These are phyloP conservation scores for Rhizophagus prolifer DNA, from an alignment of 192 early-diverging fungal genomes.

Conservation along the genomic window DNA sequence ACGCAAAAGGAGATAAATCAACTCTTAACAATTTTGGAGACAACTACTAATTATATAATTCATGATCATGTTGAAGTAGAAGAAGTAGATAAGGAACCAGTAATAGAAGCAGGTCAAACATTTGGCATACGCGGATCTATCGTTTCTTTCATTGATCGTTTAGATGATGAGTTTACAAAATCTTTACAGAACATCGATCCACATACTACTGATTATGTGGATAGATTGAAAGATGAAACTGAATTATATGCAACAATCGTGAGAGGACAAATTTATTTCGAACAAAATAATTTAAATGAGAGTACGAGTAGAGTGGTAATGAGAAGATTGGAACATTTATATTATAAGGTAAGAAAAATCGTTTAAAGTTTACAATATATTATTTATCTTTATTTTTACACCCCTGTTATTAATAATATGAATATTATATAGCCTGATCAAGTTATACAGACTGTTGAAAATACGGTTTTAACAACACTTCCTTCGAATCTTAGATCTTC, in stretches of 20 bases:
- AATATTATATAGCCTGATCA: constrained; percentile 67
- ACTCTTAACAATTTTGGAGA: constrained; percentile 78
- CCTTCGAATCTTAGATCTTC: constrained; percentile 45
- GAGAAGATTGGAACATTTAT: constrained; percentile 91
- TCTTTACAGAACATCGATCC: constrained; percentile 96
- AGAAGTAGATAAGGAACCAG: constrained; percentile 60
- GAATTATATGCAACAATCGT: constrained; percentile 84
- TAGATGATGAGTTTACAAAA: constrained; percentile 97
- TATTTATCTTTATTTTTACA: neutral
- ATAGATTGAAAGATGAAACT: constrained; percentile 88
- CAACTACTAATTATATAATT: constrained; percentile 67
- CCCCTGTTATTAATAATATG: neutral
- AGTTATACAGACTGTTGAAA: constrained; percentile 77
- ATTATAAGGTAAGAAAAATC: constrained; percentile 77
- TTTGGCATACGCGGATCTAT: constrained; percentile 81
- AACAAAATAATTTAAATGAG: constrained; percentile 57
- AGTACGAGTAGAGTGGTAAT: constrained; percentile 73
- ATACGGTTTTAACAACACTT: constrained; percentile 47
- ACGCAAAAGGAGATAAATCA: constrained; percentile 70
- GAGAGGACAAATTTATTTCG: constrained; percentile 86
- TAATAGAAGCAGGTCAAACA: constrained; percentile 50
- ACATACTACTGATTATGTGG: constrained; percentile 94
- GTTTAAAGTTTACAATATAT: neutral
- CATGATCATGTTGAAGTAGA: constrained; percentile 69
- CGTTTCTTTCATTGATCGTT: constrained; percentile 83